Evolutionary conservation across 2,329 filamentous ascomycete genomes (phyloP).

Genomic region (Teratosphaeria pseudoeucalypti): DNA sequence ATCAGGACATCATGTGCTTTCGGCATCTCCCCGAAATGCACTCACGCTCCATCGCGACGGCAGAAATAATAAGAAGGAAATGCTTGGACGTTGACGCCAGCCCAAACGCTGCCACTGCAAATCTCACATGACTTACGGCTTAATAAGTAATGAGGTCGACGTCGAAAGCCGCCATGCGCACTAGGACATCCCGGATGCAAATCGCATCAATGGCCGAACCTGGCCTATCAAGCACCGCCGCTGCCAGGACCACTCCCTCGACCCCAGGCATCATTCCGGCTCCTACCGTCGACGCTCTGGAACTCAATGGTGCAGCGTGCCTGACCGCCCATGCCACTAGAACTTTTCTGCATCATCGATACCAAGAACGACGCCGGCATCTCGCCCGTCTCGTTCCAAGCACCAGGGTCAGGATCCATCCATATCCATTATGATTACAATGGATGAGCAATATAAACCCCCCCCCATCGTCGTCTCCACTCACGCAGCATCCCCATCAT

Average conservation of each 20-base stretch:
- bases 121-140: neutral
- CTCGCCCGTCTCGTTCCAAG: neutral
- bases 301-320: neutral
- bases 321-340: neutral
- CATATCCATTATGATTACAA: neutral
- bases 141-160: neutral
- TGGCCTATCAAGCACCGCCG: neutral
- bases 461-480: neutral
- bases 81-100: neutral
- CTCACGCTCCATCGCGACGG: too few relatives aligned
- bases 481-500: too few relatives aligned
- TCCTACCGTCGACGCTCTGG: neutral
- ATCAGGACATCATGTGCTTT: too few relatives aligned
- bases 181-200: neutral
- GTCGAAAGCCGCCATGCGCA: neutral
- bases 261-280: neutral
- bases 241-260: neutral
- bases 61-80: neutral
- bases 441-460: neutral
- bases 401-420: neutral
- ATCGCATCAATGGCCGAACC: neutral
- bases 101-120: neutral
- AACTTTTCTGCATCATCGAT: neutral
- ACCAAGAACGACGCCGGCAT: neutral
- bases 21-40: too few relatives aligned